Conservation (phyloP, 2,329 filamentous ascomycete species). For the Alternaria sp. region DNA sequence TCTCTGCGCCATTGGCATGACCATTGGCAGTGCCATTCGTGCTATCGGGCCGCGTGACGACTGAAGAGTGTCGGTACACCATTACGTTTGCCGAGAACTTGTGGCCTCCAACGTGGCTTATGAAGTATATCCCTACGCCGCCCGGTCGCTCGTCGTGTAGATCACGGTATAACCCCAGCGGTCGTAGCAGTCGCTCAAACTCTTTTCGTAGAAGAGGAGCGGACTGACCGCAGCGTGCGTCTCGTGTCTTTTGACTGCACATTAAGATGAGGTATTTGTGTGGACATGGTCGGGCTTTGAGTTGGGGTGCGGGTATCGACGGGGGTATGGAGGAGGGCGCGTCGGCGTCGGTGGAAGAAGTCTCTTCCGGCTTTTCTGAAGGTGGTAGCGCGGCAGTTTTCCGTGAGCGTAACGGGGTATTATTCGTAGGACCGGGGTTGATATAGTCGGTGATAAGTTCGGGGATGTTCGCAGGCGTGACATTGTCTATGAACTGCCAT, state of each 20-base stretch:
- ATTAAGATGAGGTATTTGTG: conserved; percentile 89
- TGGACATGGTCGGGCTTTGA: conserved; percentile 71
- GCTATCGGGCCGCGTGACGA: conserved; percentile 22
- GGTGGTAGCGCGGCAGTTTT: conserved; percentile 17
- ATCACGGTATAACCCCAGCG: conserved; percentile 84
- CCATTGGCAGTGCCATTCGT: conserved; percentile 21
- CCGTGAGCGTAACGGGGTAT: conserved; percentile 60
- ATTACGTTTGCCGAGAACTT: conserved; percentile 96
- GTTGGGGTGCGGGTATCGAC: conserved; percentile 40
- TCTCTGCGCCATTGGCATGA: conserved; percentile 34
- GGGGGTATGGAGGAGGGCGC: conserved; percentile 27
- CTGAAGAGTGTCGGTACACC: conserved; percentile 72
- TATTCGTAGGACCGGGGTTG: conserved; percentile 75
- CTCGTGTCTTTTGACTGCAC: conserved; percentile 92
- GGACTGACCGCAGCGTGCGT: conserved; percentile 92
- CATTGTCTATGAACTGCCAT: conserved; percentile 82
- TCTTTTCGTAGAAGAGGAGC: conserved; percentile 88
- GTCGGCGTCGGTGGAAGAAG: conserved; percentile 18
- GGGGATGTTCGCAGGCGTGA: conserved; percentile 76
- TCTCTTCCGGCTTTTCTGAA: conserved; percentile 19
- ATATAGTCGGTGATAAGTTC: conserved; percentile 74
- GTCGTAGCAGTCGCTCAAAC: conserved; percentile 85
- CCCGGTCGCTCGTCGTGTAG: conserved; percentile 86
- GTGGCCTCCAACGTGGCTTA: conserved; percentile 94
- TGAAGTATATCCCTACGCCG: conserved; percentile 94